Conservation (phyloP, 179 eudicot genomes). For the Carnegiea gigantea region DNA sequence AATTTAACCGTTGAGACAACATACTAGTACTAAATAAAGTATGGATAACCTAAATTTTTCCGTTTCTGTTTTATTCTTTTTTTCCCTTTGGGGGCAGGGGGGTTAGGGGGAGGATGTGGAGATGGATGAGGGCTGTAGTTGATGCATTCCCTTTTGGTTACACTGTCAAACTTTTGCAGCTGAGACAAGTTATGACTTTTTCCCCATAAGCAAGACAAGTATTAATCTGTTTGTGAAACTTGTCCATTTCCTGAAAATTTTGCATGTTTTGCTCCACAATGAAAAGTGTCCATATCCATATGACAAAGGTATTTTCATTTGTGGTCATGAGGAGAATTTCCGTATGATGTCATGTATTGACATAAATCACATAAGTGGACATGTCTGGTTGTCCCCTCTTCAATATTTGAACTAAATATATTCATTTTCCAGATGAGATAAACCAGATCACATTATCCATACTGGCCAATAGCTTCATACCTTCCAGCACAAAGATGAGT, state of each 20-base stretch:
- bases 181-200: too few relatives aligned
- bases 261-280: too few relatives aligned
- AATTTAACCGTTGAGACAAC: neutral
- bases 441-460: neutral
- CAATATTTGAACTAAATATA: neutral
- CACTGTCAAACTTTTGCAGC: too few relatives aligned
- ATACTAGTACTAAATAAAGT: neutral
- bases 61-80: neutral
- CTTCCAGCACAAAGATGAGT: conserved; percentile 72
- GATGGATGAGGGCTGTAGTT: too few relatives aligned
- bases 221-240: neutral
- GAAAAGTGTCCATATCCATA: too few relatives aligned
- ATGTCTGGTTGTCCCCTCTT: neutral
- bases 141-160: too few relatives aligned
- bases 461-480: conserved; percentile 32
- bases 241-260: neutral
- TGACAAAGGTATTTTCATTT: too few relatives aligned
- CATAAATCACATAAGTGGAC: neutral
- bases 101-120: neutral
- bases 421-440: neutral
- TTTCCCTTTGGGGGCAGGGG: neutral
- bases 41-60: neutral
- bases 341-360: neutral
- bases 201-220: neutral
- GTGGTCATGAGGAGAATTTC: neutral